These are phyloP conservation scores for Phytomonas sp. DNA, from an alignment of 208 protist species.

Conservation along the genomic window DNA sequence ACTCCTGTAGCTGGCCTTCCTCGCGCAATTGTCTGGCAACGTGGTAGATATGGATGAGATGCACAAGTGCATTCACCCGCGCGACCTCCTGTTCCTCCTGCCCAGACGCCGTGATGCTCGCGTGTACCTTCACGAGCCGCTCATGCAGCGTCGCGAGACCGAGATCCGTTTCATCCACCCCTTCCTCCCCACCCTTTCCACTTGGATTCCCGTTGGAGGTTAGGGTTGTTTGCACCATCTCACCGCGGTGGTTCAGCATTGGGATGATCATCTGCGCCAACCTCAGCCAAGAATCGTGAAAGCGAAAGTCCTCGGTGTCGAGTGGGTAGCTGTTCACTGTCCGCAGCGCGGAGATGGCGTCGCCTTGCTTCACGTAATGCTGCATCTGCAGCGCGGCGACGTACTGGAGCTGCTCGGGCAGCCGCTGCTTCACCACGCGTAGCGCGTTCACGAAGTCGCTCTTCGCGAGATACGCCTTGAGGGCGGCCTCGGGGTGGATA, in stretches of 20 bases:
- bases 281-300: conserved; percentile 78
- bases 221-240: conserved; percentile 3
- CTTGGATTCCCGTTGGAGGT: too few species aligned
- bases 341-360: conserved; percentile 45
- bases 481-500: conserved; percentile 80
- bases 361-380: conserved; percentile 47
- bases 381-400: conserved; percentile 74
- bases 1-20: conserved; percentile 61
- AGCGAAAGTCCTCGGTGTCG: conserved; percentile 85
- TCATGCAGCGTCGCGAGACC: conserved; percentile 44
- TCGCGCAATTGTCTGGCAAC: conserved; percentile 42
- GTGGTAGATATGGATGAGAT: conserved; percentile 84
- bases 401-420: conserved; percentile 55
- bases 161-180: neutral
- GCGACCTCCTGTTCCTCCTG: conserved; percentile 77
- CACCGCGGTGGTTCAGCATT: conserved; percentile 28
- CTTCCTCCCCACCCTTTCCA: neutral
- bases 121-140: conserved; percentile 50
- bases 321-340: conserved; percentile 50
- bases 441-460: conserved; percentile 77
- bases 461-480: conserved; percentile 84
- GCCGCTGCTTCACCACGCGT: conserved; percentile 58
- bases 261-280: conserved; percentile 47
- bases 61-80: conserved; percentile 48
- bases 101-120: conserved; percentile 69